Conservation (phyloP, 2,329 filamentous ascomycete genomes). For the Orbilia javanica region DNA sequence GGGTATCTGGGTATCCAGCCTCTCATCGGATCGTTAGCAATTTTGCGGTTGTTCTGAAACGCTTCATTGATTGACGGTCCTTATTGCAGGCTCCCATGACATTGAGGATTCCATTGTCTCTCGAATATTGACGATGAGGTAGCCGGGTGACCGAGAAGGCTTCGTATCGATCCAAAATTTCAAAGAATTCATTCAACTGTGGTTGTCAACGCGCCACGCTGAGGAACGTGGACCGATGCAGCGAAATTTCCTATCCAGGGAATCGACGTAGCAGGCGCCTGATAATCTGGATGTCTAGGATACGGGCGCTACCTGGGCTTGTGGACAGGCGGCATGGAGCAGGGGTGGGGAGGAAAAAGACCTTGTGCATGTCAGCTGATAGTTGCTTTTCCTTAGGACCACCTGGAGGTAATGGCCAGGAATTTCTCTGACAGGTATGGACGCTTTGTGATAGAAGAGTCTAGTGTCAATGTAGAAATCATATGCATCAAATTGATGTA, state of each 20-base stretch:
- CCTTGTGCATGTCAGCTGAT: slow-evolving; percentile 58
- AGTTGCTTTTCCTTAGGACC: slow-evolving; percentile 48
- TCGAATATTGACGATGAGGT: slow-evolving; percentile 45
- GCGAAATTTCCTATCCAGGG: slow-evolving; percentile 56
- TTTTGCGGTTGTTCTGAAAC: slow-evolving; percentile 51
- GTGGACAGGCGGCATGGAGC: slow-evolving; percentile 41
- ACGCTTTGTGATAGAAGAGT: slow-evolving; percentile 46
- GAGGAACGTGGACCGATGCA: slow-evolving; percentile 59
- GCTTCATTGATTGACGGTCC: slow-evolving; percentile 46
- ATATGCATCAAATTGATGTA: slow-evolving; percentile 37
- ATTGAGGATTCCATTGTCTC: slow-evolving; percentile 51
- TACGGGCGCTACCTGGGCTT: slow-evolving; percentile 58
- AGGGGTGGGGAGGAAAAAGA: slow-evolving; percentile 36
- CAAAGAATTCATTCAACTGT: slow-evolving; percentile 51
- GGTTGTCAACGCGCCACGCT: slow-evolving; percentile 57
- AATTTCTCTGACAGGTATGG: slow-evolving; percentile 58
- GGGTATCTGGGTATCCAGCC: slow-evolving; percentile 47
- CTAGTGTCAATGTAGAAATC: slow-evolving; percentile 40
- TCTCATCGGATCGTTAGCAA: slow-evolving; percentile 54
- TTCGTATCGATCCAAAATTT: slow-evolving; percentile 43
- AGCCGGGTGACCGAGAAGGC: slow-evolving; percentile 41
- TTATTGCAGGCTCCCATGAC: slow-evolving; percentile 54
- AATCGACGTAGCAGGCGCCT: slow-evolving; percentile 54
- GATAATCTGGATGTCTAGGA: slow-evolving; percentile 45
- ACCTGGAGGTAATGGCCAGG: slow-evolving; percentile 35